Evolutionary conservation across 108 stramenopile genomes (phyloP), one percentile per base, ranked within the genome.

Genomic region (Cyclostephanos tholiformis): DNA sequence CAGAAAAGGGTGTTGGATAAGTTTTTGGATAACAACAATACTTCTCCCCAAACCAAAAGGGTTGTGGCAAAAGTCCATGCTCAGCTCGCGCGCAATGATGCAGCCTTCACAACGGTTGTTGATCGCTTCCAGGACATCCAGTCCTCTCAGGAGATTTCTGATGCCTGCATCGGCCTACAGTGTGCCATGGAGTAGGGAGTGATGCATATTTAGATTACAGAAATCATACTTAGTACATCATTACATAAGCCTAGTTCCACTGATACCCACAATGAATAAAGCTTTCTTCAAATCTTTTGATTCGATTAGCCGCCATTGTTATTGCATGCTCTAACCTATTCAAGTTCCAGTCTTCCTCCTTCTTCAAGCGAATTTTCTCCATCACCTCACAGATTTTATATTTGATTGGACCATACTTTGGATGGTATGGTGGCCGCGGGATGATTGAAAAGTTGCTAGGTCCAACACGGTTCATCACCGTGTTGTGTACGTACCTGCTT

Each of bases 321-420:
- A 70, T 35, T 12, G 22, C 58, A 0, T 59, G 56, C 43, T 70
- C 58, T 6, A 70, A 38, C 0, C 56, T 19, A 2, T 51, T 12
- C 0, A 43, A 0, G 29, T 58, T 26, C 69, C 58, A 70, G 13
- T 59, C 43, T 0, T 29, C 22, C 53, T 11, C 17, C 22, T 68
- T 68, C 30, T 32, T 29, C 52, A 26, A 35, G n/a, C 3, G 4
- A 9, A 32, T 27, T 20, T 39, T 35, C 27, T 36, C 17, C n/a
- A 35, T 55, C 14, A 68, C 20, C 35, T 68, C 67, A 38, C 67
- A 68, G 19, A 68, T 68, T 68, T 68, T 68, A 22, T 68, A 68
- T 57, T 68, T 53, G 17, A 70, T 70, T 17, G 69, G 69, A 5
- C 69, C 58, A 60, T 70, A 70, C 13, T 70, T 38, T 58, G 69